Evolutionary conservation across 192 early-diverging fungal genomes (phyloP).

Genomic region (Linnemannia schmuckeri): DNA sequence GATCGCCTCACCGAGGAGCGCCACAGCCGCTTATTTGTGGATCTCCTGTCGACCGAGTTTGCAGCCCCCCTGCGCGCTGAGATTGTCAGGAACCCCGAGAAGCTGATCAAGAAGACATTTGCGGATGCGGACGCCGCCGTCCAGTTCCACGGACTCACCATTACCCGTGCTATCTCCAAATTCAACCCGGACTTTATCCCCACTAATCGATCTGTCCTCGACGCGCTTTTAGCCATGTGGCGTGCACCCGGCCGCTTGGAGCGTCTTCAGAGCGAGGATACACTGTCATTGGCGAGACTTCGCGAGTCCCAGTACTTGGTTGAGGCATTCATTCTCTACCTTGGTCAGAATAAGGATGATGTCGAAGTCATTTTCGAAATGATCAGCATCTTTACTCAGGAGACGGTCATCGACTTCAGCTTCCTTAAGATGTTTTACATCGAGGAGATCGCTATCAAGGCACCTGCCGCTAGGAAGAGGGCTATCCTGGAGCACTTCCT

Average conservation of each 20-base stretch:
- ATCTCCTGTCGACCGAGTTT: conserved; percentile 65
- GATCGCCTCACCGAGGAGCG: conserved; percentile 72
- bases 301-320: conserved; percentile 73
- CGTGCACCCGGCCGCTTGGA: conserved; percentile 60
- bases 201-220: conserved; percentile 59
- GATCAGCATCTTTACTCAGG: conserved; percentile 75
- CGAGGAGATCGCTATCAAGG: conserved; percentile 74
- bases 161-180: conserved; percentile 67
- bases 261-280: conserved; percentile 60
- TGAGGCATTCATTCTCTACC: conserved; percentile 80
- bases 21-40: conserved; percentile 76
- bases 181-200: conserved; percentile 69
- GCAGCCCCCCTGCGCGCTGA: conserved; percentile 74
- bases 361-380: conserved; percentile 81
- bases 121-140: conserved; percentile 48
- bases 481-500: conserved; percentile 84
- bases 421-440: conserved; percentile 78
- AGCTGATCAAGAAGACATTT: conserved; percentile 66
- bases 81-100: conserved; percentile 68
- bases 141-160: conserved; percentile 71
- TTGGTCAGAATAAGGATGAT: conserved; percentile 72
- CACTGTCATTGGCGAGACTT: conserved; percentile 50
- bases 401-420: conserved; percentile 74
- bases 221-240: conserved; percentile 67
- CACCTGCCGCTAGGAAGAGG: conserved; percentile 69